Conservation (phyloP, 768 basidiomycete genomes). For the Tylopilus felleus region DNA sequence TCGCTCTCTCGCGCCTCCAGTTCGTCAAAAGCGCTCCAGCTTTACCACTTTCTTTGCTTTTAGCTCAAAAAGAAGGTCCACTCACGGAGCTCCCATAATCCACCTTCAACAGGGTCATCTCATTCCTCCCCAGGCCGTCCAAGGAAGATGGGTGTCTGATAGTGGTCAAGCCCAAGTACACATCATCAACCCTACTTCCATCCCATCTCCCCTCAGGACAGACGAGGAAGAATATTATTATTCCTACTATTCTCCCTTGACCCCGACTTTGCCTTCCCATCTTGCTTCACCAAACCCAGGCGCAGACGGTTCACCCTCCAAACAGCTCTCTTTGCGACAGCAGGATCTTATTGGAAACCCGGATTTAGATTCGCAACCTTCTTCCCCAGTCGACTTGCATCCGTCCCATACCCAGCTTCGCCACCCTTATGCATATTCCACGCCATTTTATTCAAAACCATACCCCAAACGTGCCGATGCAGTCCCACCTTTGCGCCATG, state of each 20-base stretch:
- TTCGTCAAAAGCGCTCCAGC: slow-evolving; percentile 44
- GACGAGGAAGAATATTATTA: slow-evolving; percentile 49
- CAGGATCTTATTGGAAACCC: slow-evolving; percentile 11
- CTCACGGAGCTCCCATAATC: slow-evolving; percentile 19
- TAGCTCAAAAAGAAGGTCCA: slow-evolving; percentile 23
- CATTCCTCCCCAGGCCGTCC: slow-evolving; percentile 6
- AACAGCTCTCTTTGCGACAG: slow-evolving; percentile 20
- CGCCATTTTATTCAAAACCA: slow-evolving; percentile 17
- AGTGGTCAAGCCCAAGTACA: slow-evolving; percentile 5
- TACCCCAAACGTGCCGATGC: background rate
- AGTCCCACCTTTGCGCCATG: slow-evolving; percentile 16
- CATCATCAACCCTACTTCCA: slow-evolving; percentile 5
- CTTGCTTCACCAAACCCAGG: slow-evolving; percentile 12
- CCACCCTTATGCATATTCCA: slow-evolving; percentile 54
- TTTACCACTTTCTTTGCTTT: slow-evolving; percentile 29
- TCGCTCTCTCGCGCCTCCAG: slow-evolving; percentile 17
- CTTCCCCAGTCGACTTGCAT: slow-evolving; percentile 14
- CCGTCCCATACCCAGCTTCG: slow-evolving; percentile 28
- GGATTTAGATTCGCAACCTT: slow-evolving; percentile 16
- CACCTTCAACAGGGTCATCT: slow-evolving; percentile 10
- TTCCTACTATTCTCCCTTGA: slow-evolving; percentile 46
- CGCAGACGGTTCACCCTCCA: slow-evolving; percentile 14
- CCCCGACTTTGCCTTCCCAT: slow-evolving; percentile 9
- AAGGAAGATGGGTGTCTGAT: slow-evolving; percentile 20
- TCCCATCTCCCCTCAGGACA: slow-evolving; percentile 22